Conservation (phyloP, 305 asterid species). For the Ajuga reptans region DNA sequence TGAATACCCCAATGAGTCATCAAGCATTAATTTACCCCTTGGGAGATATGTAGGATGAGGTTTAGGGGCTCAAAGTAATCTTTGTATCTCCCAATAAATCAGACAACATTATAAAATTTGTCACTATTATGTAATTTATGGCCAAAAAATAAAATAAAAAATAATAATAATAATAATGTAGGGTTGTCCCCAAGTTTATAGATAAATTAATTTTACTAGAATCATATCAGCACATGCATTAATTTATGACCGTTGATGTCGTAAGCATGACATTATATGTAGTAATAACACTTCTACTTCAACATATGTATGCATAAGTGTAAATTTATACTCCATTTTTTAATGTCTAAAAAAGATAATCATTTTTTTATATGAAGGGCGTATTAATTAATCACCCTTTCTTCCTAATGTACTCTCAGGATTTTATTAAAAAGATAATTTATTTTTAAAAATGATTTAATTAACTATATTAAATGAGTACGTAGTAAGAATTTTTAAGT, state of each 20-base stretch:
- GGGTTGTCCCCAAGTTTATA: constrained; percentile 7
- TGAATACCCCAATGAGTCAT: no score
- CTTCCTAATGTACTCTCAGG: no score
- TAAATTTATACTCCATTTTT: no score
- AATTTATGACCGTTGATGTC: constrained; percentile 17
- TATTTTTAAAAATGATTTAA: no score
- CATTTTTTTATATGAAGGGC: no score
- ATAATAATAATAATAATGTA: constrained; percentile 5
- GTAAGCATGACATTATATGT: constrained; percentile 37
- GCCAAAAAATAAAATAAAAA: no score
- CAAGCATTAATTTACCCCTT: constrained; percentile 16
- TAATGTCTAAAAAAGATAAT: no score
- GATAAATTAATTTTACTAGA: background rate
- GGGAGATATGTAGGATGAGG: background rate
- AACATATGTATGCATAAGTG: background rate
- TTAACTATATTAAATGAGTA: no score
- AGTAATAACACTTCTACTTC: background rate
- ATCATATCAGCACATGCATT: constrained; percentile 23
- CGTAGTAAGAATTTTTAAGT: no score
- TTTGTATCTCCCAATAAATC: constrained; percentile 34
- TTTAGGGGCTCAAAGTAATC: constrained; percentile 52
- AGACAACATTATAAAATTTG: constrained; percentile 13
- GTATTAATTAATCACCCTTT: no score
- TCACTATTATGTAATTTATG: constrained; percentile 15
- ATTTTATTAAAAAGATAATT: no score